Conservation (phyloP, 257 asterid genomes). For the Cynanchum wilfordii region DNA sequence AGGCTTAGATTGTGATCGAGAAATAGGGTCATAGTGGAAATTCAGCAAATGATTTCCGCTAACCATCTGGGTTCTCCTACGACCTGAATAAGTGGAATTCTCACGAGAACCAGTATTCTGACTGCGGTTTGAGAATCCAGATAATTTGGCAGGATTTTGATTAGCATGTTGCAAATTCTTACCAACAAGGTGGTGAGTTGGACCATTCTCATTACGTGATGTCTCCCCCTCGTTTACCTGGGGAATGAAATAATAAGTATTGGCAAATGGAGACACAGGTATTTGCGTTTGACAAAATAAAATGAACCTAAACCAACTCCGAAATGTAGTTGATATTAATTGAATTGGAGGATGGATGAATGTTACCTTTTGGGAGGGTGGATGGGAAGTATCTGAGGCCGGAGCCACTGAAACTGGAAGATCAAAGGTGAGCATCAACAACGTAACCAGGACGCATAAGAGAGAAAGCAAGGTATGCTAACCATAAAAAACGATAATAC, state of each 20-base stretch:
- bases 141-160: constrained; percentile 24
- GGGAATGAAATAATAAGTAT: not conserved
- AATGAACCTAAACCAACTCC: not conserved
- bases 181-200: constrained; percentile 25
- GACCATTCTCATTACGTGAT: constrained; percentile 22
- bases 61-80: constrained; percentile 55
- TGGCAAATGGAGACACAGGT: not conserved
- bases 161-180: constrained; percentile 27
- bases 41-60: constrained; percentile 86
- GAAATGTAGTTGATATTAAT: not conserved
- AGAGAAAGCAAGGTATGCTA: not conserved
- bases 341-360: not conserved
- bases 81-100: constrained; percentile 36
- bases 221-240: constrained; percentile 47
- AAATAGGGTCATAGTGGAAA: constrained; percentile 78
- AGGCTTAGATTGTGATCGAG: constrained; percentile 53
- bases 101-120: constrained; percentile 35
- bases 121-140: constrained; percentile 26
- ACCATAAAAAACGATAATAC: not conserved
- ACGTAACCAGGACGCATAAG: not conserved
- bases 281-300: not conserved
- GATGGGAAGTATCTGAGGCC: constrained; percentile 32
- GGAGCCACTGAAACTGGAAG: constrained; percentile 38
- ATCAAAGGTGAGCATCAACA: not conserved
- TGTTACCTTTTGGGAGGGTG: constrained; percentile 54